Evolutionary conservation across 768 basidiomycete genomes (phyloP).

Genomic region (Royoungia palumana): DNA sequence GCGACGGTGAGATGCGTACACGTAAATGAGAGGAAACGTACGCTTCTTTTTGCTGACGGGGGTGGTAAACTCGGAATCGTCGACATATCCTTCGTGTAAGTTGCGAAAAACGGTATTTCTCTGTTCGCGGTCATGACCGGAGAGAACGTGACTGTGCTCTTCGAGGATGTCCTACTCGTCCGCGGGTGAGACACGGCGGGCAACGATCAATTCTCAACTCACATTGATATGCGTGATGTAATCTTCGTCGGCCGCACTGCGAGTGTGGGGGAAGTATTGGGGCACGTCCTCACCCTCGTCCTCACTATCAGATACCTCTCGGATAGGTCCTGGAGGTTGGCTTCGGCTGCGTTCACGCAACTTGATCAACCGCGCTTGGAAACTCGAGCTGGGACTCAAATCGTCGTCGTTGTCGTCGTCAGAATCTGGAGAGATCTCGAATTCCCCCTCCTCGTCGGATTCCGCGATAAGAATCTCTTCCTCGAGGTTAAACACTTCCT

Average conservation of each 20-base stretch:
- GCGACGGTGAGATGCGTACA: neutral
- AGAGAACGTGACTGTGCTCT: slow-evolving; percentile 49
- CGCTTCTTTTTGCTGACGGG: slow-evolving; percentile 40
- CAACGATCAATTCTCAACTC: slow-evolving; percentile 10
- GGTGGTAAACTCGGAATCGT: slow-evolving; percentile 24
- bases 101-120: slow-evolving; percentile 59
- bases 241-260: slow-evolving; percentile 57
- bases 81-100: slow-evolving; percentile 49
- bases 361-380: slow-evolving; percentile 35
- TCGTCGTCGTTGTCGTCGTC: slow-evolving; percentile 34
- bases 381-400: slow-evolving; percentile 32
- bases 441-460: slow-evolving; percentile 21
- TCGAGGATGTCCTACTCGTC: slow-evolving; percentile 64
- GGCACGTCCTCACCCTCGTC: slow-evolving; percentile 29
- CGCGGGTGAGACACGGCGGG: neutral
- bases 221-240: slow-evolving; percentile 57
- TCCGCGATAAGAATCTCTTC: slow-evolving; percentile 44
- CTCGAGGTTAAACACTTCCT: slow-evolving; percentile 42
- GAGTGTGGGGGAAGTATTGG: slow-evolving; percentile 25
- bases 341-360: slow-evolving; percentile 27
- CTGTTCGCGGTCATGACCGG: slow-evolving; percentile 43
- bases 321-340: slow-evolving; percentile 10
- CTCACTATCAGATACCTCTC: slow-evolving; percentile 21
- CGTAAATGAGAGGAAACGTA: slow-evolving; percentile 33
- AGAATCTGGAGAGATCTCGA: slow-evolving; percentile 22